Percentiles rank a stretch among this genome's conserved stretches.
These are phyloP conservation scores for Mortierella hygrophila DNA, from an alignment of 192 early-diverging fungal species.

Conservation along the genomic window DNA sequence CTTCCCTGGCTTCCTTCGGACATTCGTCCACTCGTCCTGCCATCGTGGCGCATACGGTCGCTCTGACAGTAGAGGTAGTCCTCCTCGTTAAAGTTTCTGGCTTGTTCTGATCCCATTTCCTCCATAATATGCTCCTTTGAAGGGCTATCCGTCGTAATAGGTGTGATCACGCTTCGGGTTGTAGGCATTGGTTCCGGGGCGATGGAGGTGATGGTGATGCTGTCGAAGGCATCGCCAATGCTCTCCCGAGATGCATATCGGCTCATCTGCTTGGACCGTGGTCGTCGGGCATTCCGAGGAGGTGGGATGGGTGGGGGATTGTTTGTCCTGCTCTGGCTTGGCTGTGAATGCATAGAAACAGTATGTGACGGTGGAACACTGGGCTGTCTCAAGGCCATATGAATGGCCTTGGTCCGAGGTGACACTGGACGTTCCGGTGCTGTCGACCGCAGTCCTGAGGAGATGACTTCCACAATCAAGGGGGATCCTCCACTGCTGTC, in stretches of 20 bases:
- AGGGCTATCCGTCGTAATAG: slow-evolving; percentile 7
- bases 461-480: slow-evolving; percentile 36
- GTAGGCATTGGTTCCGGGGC: neutral
- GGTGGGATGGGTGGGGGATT: slow-evolving; percentile 41
- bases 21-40: neutral
- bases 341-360: neutral
- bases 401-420: neutral
- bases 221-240: neutral
- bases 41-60: slow-evolving; percentile 12
- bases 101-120: slow-evolving; percentile 49
- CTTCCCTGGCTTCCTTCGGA: slow-evolving; percentile 2
- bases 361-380: neutral
- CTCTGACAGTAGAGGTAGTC: slow-evolving; percentile 40
- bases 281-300: slow-evolving; percentile 46
- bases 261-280: slow-evolving; percentile 42
- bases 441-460: slow-evolving; percentile 32
- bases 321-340: slow-evolving; percentile 8
- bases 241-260: slow-evolving; percentile 26
- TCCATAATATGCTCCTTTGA: slow-evolving; percentile 50
- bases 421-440: neutral
- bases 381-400: neutral
- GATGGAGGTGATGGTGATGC: neutral
- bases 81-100: slow-evolving; percentile 28
- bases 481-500: slow-evolving; percentile 15
- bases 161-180: neutral